Percentiles rank a stretch among this genome's conserved stretches.
These are phyloP conservation scores for Calycina marina DNA, from an alignment of 2,329 filamentous ascomycete genomes.

Conservation along the genomic window DNA sequence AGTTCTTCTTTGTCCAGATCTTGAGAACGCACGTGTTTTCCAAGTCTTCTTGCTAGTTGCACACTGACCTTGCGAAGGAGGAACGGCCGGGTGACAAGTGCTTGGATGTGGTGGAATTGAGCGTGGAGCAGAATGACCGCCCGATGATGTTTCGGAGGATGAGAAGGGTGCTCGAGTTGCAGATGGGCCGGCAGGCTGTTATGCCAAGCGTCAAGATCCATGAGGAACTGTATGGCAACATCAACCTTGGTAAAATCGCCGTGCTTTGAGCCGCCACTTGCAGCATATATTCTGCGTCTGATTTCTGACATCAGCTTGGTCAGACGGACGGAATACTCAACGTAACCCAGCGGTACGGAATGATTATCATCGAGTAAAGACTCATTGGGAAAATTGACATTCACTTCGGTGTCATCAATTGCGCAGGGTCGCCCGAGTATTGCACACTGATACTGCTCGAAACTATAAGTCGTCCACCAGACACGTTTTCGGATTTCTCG, in stretches of 20 bases:
- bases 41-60: slow-evolving; percentile 15
- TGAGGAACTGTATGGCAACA: slow-evolving; percentile 13
- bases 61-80: slow-evolving; percentile 18
- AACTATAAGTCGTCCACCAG: slow-evolving; percentile 20
- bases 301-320: slow-evolving; percentile 15
- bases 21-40: slow-evolving; percentile 15
- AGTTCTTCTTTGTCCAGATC: slow-evolving; percentile 17
- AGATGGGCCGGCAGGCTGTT: slow-evolving; percentile 14
- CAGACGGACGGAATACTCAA: slow-evolving; percentile 15
- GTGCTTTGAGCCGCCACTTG: slow-evolving; percentile 9
- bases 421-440: slow-evolving; percentile 19
- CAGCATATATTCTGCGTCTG: slow-evolving; percentile 18
- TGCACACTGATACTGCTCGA: slow-evolving; percentile 20
- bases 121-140: slow-evolving; percentile 18
- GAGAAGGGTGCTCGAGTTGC: slow-evolving; percentile 11
- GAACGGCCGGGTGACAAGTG: slow-evolving; percentile 18
- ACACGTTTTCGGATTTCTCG: slow-evolving; percentile 18
- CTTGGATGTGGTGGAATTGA: slow-evolving; percentile 18
- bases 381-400: slow-evolving; percentile 18
- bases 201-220: slow-evolving; percentile 17
- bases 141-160: slow-evolving; percentile 13
- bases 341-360: slow-evolving; percentile 14
- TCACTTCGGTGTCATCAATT: slow-evolving; percentile 20
- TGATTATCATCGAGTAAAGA: slow-evolving; percentile 15
- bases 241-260: slow-evolving; percentile 11